Conservation (phyloP, 2,329 filamentous ascomycete genomes). For the Sporothrix euskadiensis region DNA sequence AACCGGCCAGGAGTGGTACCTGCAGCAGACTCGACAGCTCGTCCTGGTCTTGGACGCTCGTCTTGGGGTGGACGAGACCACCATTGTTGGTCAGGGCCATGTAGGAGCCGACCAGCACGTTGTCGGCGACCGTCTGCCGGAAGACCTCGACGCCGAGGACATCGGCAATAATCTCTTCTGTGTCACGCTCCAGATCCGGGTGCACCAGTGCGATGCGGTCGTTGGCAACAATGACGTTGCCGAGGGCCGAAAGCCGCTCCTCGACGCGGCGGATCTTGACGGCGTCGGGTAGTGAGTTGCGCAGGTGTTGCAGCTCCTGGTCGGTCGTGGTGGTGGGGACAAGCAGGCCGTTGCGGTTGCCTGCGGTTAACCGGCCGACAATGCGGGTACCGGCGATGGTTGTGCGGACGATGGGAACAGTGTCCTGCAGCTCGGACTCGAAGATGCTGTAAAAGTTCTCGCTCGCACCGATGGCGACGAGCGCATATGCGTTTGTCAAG, state of each 20-base stretch:
- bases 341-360: slow-evolving; percentile 94
- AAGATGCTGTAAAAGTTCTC: slow-evolving; percentile 99
- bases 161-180: slow-evolving; percentile 97
- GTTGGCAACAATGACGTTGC: slow-evolving; percentile 95
- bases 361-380: slow-evolving; percentile 90
- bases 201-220: slow-evolving; percentile 97
- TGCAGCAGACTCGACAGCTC: slow-evolving; percentile 91
- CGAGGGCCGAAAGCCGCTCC: slow-evolving; percentile 90
- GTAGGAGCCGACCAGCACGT: slow-evolving; percentile 94
- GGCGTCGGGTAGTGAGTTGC: slow-evolving; percentile 87
- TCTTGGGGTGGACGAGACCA: slow-evolving; percentile 96
- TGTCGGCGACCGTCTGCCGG: slow-evolving; percentile 93
- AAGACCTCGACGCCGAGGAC: slow-evolving; percentile 88
- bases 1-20: slow-evolving; percentile 91
- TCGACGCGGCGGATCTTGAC: slow-evolving; percentile 98
- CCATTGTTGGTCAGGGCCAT: slow-evolving; percentile 96
- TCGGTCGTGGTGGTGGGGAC: slow-evolving; percentile 95
- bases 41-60: slow-evolving; percentile 95
- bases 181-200: slow-evolving; percentile 94
- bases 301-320: slow-evolving; percentile 95
- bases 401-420: slow-evolving; percentile 94
- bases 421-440: slow-evolving; percentile 94
- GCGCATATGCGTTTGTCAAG: slow-evolving; percentile 94
- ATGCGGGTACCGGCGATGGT: slow-evolving; percentile 97
- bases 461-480: slow-evolving; percentile 90